Conservation (phyloP, 2,329 filamentous ascomycete genomes). For the Fusarium nurragi region DNA sequence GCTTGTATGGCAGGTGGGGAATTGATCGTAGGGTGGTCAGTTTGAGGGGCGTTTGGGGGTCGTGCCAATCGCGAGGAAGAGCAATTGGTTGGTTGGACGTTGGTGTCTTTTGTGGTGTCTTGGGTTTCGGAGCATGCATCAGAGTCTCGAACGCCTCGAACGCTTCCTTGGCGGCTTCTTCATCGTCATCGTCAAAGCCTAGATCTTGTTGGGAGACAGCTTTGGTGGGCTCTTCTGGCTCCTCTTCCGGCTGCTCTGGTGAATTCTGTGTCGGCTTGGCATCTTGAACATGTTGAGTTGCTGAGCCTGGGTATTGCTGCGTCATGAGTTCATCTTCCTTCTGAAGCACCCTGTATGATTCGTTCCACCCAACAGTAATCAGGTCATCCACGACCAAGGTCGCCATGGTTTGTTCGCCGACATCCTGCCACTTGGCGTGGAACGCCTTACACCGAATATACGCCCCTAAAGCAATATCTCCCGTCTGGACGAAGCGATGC, state of each 20-base stretch:
- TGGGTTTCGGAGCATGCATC: conserved; percentile 34
- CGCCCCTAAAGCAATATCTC: conserved; percentile 57
- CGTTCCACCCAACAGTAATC: conserved; percentile 59
- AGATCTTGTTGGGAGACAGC: neutral
- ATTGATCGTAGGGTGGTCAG: conserved; percentile 62
- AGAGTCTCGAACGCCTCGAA: conserved; percentile 53
- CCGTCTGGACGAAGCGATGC: conserved; percentile 59
- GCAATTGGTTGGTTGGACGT: conserved; percentile 46
- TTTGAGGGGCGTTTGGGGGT: conserved; percentile 57
- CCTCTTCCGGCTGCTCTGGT: neutral
- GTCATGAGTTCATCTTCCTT: conserved; percentile 2
- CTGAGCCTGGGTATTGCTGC: neutral
- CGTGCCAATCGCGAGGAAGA: conserved; percentile 54
- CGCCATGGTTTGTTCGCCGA: conserved; percentile 46
- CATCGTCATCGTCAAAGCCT: conserved; percentile 25
- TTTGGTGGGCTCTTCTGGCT: neutral
- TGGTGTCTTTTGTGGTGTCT: conserved; percentile 12
- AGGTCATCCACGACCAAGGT: conserved; percentile 59
- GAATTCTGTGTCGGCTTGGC: neutral
- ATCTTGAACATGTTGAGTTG: neutral
- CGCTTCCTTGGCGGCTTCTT: conserved; percentile 47
- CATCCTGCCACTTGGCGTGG: conserved; percentile 46
- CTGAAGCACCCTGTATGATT: conserved; percentile 47
- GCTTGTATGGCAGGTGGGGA: conserved; percentile 63
- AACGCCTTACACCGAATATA: conserved; percentile 60